A percentile compares a stretch with the other conserved stretches of the same genome.
phyloP scores from a whole-genome alignment of 805 yeast genomes.

The Hanseniaspora vineae region DNA sequence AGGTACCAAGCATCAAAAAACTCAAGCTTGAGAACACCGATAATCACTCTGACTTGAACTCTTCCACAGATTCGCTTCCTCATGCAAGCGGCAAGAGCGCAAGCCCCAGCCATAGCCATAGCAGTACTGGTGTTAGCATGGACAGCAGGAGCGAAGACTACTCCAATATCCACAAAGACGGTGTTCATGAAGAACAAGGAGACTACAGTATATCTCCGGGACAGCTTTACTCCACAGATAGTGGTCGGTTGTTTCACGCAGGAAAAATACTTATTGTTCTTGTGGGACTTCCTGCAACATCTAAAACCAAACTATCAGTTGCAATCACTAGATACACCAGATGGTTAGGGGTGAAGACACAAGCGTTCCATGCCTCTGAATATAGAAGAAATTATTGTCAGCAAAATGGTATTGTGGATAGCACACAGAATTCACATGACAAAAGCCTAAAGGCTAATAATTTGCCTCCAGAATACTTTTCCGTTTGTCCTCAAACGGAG shows the following conservation, averaged over 20 bases:
- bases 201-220: slow-evolving; percentile 68
- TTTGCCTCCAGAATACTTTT: slow-evolving; percentile 59
- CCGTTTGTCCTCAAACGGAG: slow-evolving; percentile 35
- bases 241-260: slow-evolving; percentile 89
- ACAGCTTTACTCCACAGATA: slow-evolving; percentile 82
- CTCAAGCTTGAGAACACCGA: background rate
- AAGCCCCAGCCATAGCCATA: no score
- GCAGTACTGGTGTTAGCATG: no score
- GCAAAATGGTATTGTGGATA: slow-evolving; percentile 7
- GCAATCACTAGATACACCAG: slow-evolving; percentile 82
- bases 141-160: background rate
- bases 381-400: slow-evolving; percentile 45
- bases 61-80: background rate
- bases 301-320: slow-evolving; percentile 87
- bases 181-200: slow-evolving; percentile 42
- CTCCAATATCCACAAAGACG: slow-evolving; percentile 27
- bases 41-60: slow-evolving; percentile 1
- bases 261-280: slow-evolving; percentile 82
- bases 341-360: slow-evolving; percentile 93
- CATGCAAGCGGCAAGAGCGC: no score
- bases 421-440: background rate
- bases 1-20: slow-evolving; percentile 8
- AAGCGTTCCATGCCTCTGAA: slow-evolving; percentile 84
- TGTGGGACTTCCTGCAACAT: slow-evolving; percentile 91
- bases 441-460: slow-evolving; percentile 20